These are phyloP conservation scores for Candida sp. DNA, from an alignment of 1,139 yeast genomes.

Conservation along the genomic window DNA sequence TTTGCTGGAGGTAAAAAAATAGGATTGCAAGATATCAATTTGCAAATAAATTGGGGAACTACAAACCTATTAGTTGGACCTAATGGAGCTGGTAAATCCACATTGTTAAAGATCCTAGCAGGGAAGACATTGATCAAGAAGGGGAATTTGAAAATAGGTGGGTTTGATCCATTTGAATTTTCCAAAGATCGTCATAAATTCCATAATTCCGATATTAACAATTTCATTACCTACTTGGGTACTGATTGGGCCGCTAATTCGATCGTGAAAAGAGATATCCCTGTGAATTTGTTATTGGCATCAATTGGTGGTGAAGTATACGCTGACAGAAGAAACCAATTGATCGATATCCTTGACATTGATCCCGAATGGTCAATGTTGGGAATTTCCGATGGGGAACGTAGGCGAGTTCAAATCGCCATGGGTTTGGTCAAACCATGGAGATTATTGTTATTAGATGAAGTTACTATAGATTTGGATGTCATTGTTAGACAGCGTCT, in stretches of 20 bases:
- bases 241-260: slow-evolving; percentile 98
- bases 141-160: slow-evolving; percentile 70
- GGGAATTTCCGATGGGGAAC: slow-evolving; percentile 87
- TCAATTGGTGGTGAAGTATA: slow-evolving; percentile 81
- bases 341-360: slow-evolving; percentile 75
- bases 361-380: slow-evolving; percentile 93
- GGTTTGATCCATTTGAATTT: slow-evolving; percentile 82
- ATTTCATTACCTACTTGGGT: slow-evolving; percentile 72
- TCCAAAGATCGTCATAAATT: slow-evolving; percentile 39
- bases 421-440: slow-evolving; percentile 95
- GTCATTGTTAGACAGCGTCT: slow-evolving; percentile 83
- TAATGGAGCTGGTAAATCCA: slow-evolving; percentile 97
- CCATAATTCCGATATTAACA: slow-evolving; percentile 43
- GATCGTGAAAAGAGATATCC: slow-evolving; percentile 85
- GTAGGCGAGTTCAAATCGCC: slow-evolving; percentile 87
- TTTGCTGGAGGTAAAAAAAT: slow-evolving; percentile 62
- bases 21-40: slow-evolving; percentile 63
- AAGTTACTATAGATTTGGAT: slow-evolving; percentile 94
- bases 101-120: slow-evolving; percentile 76
- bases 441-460: slow-evolving; percentile 81
- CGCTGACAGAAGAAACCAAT: slow-evolving; percentile 71
- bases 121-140: slow-evolving; percentile 84
- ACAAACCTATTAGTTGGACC: slow-evolving; percentile 85
- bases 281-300: slow-evolving; percentile 72
- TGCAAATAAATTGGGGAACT: slow-evolving; percentile 66